Conservation (phyloP, 2,329 filamentous ascomycete species). For the Zymoseptoria passerinii region DNA sequence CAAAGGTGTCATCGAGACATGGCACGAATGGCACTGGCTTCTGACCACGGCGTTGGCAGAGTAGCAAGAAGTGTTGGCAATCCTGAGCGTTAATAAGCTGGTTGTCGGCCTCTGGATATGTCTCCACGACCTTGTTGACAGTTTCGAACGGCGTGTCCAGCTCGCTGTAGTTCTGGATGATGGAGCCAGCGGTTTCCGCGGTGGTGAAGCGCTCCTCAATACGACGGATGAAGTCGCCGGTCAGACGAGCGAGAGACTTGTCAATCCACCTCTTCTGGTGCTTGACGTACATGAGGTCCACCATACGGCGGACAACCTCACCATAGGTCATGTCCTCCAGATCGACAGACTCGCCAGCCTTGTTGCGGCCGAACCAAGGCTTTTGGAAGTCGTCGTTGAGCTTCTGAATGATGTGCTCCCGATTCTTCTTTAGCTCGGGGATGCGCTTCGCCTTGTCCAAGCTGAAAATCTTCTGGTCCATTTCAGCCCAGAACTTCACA, state of each 20-base stretch:
- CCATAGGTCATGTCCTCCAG: slow-evolving; percentile 94
- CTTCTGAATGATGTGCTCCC: slow-evolving; percentile 87
- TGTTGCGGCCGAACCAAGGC: slow-evolving; percentile 89
- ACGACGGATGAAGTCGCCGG: slow-evolving; percentile 91
- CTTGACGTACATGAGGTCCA: slow-evolving; percentile 84
- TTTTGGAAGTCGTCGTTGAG: slow-evolving; percentile 95
- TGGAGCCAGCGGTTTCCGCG: slow-evolving; percentile 61
- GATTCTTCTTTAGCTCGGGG: slow-evolving; percentile 77
- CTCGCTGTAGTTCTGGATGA: slow-evolving; percentile 84
- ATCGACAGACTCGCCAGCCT: slow-evolving; percentile 70
- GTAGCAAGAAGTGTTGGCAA: slow-evolving; percentile 88
- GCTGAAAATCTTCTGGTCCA: slow-evolving; percentile 97
- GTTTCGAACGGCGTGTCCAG: slow-evolving; percentile 72
- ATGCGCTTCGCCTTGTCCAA: slow-evolving; percentile 91
- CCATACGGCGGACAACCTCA: slow-evolving; percentile 77
- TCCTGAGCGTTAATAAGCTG: slow-evolving; percentile 98
- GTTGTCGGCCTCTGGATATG: slow-evolving; percentile 76
- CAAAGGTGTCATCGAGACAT: slow-evolving; percentile 90
- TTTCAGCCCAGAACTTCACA: slow-evolving; percentile 95
- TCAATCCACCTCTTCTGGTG: slow-evolving; percentile 91
- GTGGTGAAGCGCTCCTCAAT: slow-evolving; percentile 91
- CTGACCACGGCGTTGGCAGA: slow-evolving; percentile 85
- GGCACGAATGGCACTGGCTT: slow-evolving; percentile 97
- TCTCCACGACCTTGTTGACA: slow-evolving; percentile 68
- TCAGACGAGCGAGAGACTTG: slow-evolving; percentile 68